phyloP scores from a whole-genome alignment of 495 filamentous ascomycete species.

The Friedmanniomyces endolithicus region DNA sequence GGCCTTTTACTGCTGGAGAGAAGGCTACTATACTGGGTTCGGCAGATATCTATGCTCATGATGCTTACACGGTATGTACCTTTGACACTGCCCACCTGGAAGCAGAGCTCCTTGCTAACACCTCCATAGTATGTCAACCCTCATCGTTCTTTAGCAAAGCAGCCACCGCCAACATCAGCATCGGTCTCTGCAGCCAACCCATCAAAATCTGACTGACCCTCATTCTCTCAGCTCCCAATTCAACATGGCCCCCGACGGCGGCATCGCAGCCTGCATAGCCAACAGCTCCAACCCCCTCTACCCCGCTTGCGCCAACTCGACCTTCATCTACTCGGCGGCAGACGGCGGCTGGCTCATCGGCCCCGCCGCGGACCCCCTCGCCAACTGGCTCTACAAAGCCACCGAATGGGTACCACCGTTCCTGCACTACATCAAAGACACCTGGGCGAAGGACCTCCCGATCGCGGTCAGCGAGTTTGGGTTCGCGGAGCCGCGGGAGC shows the following conservation, averaged over 20 bases:
- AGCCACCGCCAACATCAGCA: no score
- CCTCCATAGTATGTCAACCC: no score
- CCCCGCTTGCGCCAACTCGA: slow-evolving; percentile 23
- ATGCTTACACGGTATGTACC: slow-evolving; percentile 29
- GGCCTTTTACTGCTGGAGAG: slow-evolving; percentile 20
- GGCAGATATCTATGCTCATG: slow-evolving; percentile 26
- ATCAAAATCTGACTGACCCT: no score
- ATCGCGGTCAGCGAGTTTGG: slow-evolving; percentile 25
- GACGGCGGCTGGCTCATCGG: slow-evolving; percentile 26
- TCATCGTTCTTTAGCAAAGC: no score
- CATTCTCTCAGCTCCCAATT: no score
- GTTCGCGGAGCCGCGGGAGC: slow-evolving; percentile 26
- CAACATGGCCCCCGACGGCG: slow-evolving; percentile 24
- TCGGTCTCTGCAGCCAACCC: no score
- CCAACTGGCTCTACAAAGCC: slow-evolving; percentile 25
- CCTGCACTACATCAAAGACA: slow-evolving; percentile 26
- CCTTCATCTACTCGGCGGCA: slow-evolving; percentile 21
- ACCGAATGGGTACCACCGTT: slow-evolving; percentile 27
- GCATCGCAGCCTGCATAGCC: slow-evolving; percentile 21
- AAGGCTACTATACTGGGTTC: slow-evolving; percentile 24
- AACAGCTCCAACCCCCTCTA: slow-evolving; percentile 22
- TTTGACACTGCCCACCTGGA: no score
- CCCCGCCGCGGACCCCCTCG: slow-evolving; percentile 21
- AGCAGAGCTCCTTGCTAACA: no score
- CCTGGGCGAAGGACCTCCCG: slow-evolving; percentile 23